Evolutionary conservation across 2,329 filamentous ascomycete genomes (phyloP), one percentile per base, ranked within the genome.

Genomic region (Fonsecaea pugnacius): DNA sequence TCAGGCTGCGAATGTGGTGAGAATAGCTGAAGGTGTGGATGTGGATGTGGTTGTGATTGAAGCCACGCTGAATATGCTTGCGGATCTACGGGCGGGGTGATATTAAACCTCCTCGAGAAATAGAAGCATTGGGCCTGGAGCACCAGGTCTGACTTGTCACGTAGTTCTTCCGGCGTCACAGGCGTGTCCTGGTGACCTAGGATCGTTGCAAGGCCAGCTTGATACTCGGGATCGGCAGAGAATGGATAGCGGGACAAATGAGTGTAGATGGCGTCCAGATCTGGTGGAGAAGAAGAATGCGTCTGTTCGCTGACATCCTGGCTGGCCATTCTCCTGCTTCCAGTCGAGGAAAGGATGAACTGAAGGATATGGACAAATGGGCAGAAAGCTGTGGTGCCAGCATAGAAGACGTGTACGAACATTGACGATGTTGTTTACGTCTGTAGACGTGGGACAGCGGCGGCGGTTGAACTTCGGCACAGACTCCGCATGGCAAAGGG

Each of bases 31-130:
- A 58, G 24, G 74, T 14, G 46, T 66, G 21, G 63, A 27, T 62
- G 74, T 71, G 57, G 60, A 18, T 48, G 43, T 27, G 33, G 52
- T 21, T 73, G 74, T 14, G 70, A 64, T 30, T 71, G 67, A 62
- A 87, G 77, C 86, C 90, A 92, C 35, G 79, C 75, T 73, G 88
- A 88, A 78, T 93, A 95, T 57, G 78, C 78, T 59, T 85, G 78
- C 69, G 89, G 91, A 73, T 91, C 85, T 67, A 94, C 83, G 18
- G 82, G 70, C 4, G 68, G 59, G 2, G 75, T 76, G 59, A 48
- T 21, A n/a, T 61, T 32, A 21, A 21, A 12, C 27, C 16, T 32
- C 53, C 72, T 75, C 38, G 79, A 77, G 65, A 78, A 80, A 64
- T 80, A 82, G 70, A 82, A 82, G 67, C 79, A 81, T 72, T 80